phyloP scores from a whole-genome alignment of 371 early-diverging fungal genomes.

The Massospora cicadina region DNA sequence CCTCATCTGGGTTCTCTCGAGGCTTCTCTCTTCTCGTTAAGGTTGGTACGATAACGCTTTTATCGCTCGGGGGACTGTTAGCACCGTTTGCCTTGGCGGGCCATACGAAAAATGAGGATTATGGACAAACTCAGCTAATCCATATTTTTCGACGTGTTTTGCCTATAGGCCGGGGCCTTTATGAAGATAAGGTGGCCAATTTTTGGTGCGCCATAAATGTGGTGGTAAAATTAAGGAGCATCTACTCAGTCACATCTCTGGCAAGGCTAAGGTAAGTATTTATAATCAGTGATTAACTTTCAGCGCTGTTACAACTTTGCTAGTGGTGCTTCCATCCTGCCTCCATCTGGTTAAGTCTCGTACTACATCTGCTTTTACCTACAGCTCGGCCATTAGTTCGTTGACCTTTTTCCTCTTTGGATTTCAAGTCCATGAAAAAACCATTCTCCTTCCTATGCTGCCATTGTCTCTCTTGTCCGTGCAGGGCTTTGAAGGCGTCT shows the following conservation, averaged over 20 bases:
- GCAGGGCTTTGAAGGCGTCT: slow-evolving; percentile 26
- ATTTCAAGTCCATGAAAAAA: slow-evolving; percentile 96
- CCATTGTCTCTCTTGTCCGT: slow-evolving; percentile 52
- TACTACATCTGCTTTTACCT: slow-evolving; percentile 31
- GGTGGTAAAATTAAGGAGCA: slow-evolving; percentile 52
- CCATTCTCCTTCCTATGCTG: slow-evolving; percentile 65
- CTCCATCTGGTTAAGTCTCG: slow-evolving; percentile 34
- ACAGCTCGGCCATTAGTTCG: slow-evolving; percentile 48
- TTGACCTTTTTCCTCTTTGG: slow-evolving; percentile 84
- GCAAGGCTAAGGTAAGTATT: slow-evolving; percentile 40
- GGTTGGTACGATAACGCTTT: slow-evolving; percentile 52
- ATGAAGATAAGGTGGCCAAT: slow-evolving; percentile 95
- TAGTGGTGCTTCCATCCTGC: slow-evolving; percentile 45
- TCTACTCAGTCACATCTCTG: slow-evolving; percentile 36
- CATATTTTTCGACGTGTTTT: slow-evolving; percentile 75
- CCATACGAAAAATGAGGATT: background rate
- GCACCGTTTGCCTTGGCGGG: slow-evolving; percentile 42
- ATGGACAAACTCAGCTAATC: slow-evolving; percentile 22
- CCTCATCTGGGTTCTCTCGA: background rate
- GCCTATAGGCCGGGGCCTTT: slow-evolving; percentile 83
- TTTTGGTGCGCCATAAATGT: slow-evolving; percentile 87
- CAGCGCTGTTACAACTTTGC: slow-evolving; percentile 45
- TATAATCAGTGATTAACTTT: slow-evolving; percentile 6
- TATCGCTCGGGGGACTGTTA: slow-evolving; percentile 43
- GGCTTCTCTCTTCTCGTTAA: slow-evolving; percentile 18